Evolutionary conservation across 805 yeast genomes (phyloP), one percentile per base, ranked within the genome.

Genomic region (Cyberlindnera subsufficiens): DNA sequence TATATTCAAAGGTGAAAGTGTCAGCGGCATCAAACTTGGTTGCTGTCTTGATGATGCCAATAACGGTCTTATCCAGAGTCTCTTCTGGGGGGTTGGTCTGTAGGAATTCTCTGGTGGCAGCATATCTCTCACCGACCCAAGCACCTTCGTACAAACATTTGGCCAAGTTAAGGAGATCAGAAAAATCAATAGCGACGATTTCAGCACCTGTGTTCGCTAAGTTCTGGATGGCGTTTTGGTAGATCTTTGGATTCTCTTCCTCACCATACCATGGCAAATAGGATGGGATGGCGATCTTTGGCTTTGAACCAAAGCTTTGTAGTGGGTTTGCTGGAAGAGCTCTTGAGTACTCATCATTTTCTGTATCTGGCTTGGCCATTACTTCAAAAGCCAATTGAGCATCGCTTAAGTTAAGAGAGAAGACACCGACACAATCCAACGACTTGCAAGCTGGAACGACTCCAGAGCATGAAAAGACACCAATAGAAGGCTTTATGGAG

Each of bases 381-480:
- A 87, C 64, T 43, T 74, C 70, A 64, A 88, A 86, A 18, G 80
- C 76, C 19, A 75, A 59, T 66, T 91, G 96, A 10, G 97, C 96
- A 64, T 91, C 99, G 30, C 72, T 67, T 47, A 93, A 63, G 50
- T 80, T 84, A 49, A 84, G 67, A 1, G 96, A 70, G 61, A 93
- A 90, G 37, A 90, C 75, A 13, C 96, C 87, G 19, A 88, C 95
- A 63, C 96, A 87, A 63, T 91, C 99, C 41, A 91, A 73, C 1
- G 96, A 87, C 61, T 83, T 86, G 66, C 99, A 91, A 15, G 98
- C 98, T 14, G 98, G 98, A 6, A 93, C 93, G n/a, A 91, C 96
- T 49, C 99, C 99, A 4, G 71, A 62, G 44, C 95, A 80, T 8
- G 96, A 86, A 54, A 91, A 82, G 1, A 78, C 78, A 42, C 99